Evolutionary conservation across 192 early-diverging fungal genomes (phyloP).

Genomic region (Coemansia sp.): DNA sequence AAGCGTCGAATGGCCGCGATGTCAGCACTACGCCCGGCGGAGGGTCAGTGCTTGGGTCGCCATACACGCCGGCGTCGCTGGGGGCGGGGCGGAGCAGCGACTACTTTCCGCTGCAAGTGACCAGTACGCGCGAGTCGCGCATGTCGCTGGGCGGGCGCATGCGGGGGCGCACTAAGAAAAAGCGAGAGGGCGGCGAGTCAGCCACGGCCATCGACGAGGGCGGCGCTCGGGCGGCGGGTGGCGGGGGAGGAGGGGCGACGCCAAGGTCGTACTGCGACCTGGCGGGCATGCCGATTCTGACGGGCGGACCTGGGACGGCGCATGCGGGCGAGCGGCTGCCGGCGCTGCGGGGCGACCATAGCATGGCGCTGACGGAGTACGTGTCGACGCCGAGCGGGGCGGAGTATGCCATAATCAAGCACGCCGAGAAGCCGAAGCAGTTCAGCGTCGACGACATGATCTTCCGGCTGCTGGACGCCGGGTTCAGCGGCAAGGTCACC

Average conservation of each 20-base stretch:
- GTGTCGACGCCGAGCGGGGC: conserved; percentile 47
- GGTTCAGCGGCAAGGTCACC: conserved; percentile 70
- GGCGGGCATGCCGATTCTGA: conserved; percentile 46
- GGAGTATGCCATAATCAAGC: conserved; percentile 49
- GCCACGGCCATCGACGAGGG: not conserved
- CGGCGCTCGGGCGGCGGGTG: not conserved
- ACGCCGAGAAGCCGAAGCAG: conserved; percentile 58
- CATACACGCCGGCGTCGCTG: conserved; percentile 36
- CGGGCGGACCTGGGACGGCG: conserved; percentile 24
- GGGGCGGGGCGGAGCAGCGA: conserved; percentile 20
- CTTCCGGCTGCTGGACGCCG: conserved; percentile 75
- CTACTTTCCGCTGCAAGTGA: conserved; percentile 47
- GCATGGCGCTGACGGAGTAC: conserved; percentile 52
- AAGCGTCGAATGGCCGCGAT: not conserved
- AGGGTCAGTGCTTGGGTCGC: not conserved
- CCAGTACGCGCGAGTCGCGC: conserved; percentile 49
- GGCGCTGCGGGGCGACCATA: conserved; percentile 22
- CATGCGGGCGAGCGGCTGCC: conserved; percentile 27
- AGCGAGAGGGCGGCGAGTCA: not conserved
- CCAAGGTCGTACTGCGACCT: conserved; percentile 53
- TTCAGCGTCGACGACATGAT: conserved; percentile 88
- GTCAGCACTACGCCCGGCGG: not conserved
- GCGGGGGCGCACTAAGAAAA: conserved; percentile 30
- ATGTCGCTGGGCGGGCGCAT: conserved; percentile 44
- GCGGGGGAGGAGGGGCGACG: conserved; percentile 7